Evolutionary conservation across 2,329 filamentous ascomycete species (phyloP).

Genomic region (Aureobasidium sp.): DNA sequence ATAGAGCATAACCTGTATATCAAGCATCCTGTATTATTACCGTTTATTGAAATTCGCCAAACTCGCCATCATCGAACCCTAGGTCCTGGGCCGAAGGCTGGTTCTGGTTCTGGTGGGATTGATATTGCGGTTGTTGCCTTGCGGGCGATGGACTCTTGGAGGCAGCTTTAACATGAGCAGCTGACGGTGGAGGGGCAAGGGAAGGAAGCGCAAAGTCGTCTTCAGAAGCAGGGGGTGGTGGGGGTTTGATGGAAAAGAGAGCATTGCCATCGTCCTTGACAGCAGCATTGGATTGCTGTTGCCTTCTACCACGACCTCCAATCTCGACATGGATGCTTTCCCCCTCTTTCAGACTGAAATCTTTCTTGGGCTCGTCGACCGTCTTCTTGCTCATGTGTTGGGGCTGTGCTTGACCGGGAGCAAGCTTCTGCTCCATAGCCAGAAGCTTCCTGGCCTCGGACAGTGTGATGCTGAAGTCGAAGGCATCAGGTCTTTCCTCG

Average conservation of each 20-base stretch:
- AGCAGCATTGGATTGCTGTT: constrained; percentile 14
- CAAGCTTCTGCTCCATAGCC: constrained; percentile 44
- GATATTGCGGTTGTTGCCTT: neutral
- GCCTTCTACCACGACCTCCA: constrained; percentile 46
- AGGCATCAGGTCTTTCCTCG: constrained; percentile 76
- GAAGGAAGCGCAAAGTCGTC: constrained; percentile 31
- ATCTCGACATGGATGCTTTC: constrained; percentile 82
- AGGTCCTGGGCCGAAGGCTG: constrained; percentile 47
- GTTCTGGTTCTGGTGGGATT: constrained; percentile 23
- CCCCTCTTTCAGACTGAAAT: constrained; percentile 81
- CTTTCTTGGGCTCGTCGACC: constrained; percentile 50
- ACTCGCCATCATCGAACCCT: constrained; percentile 81
- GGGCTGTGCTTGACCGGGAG: constrained; percentile 17
- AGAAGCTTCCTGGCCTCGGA: constrained; percentile 68
- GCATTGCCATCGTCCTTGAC: constrained; percentile 32
- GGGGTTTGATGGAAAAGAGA: constrained; percentile 67
- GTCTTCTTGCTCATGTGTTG: constrained; percentile 22
- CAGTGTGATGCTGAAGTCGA: constrained; percentile 74
- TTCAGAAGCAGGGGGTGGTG: constrained; percentile 51
- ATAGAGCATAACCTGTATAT: constrained; percentile 10
- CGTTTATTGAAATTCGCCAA: constrained; percentile 65
- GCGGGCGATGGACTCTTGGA: constrained; percentile 38
- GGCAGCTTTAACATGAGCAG: constrained; percentile 48
- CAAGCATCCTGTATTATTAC: constrained; percentile 7
- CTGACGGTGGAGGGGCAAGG: constrained; percentile 60